Conservation (phyloP, 2,329 filamentous ascomycete genomes). For the Penicillium brasilianum region DNA sequence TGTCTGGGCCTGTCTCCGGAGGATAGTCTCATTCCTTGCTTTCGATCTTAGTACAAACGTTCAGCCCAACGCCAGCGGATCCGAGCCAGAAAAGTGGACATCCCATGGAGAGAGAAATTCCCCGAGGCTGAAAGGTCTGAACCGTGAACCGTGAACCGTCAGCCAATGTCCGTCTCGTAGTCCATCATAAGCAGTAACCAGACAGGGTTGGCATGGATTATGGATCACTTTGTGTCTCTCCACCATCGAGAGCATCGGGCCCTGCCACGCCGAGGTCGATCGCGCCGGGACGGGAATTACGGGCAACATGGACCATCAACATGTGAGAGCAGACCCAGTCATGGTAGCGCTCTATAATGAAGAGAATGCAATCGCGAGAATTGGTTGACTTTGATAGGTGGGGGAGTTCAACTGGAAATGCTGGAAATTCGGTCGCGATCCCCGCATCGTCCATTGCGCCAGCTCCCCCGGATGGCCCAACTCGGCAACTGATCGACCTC, state of each 20-base stretch:
- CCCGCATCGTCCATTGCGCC: conserved; percentile 12
- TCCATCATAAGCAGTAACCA: conserved; percentile 12
- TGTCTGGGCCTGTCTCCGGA: not conserved
- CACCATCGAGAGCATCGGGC: conserved; percentile 10
- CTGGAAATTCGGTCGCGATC: conserved; percentile 4
- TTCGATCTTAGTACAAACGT: not conserved
- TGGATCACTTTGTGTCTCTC: not conserved
- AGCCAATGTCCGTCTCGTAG: conserved; percentile 12
- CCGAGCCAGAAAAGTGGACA: not conserved
- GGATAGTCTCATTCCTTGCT: not conserved
- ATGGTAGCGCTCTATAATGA: not conserved
- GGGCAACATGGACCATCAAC: not conserved
- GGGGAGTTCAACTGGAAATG: not conserved
- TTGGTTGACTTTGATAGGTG: not conserved
- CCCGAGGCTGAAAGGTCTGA: conserved; percentile 8
- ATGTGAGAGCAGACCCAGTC: conserved; percentile 16
- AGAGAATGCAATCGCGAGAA: not conserved
- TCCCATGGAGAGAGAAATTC: conserved; percentile 9
- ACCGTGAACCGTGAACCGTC: too few species aligned
- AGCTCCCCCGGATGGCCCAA: conserved; percentile 14
- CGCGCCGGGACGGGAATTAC: conserved; percentile 1
- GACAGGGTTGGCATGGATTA: conserved; percentile 20
- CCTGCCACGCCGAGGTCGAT: conserved; percentile 20
- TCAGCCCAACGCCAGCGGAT: not conserved
- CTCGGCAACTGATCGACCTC: conserved; percentile 15